A percentile compares a stretch with the other conserved stretches of the same genome.
Evolutionary conservation across 2,329 filamentous ascomycete genomes (phyloP).

Genomic region (Metarhizium album): DNA sequence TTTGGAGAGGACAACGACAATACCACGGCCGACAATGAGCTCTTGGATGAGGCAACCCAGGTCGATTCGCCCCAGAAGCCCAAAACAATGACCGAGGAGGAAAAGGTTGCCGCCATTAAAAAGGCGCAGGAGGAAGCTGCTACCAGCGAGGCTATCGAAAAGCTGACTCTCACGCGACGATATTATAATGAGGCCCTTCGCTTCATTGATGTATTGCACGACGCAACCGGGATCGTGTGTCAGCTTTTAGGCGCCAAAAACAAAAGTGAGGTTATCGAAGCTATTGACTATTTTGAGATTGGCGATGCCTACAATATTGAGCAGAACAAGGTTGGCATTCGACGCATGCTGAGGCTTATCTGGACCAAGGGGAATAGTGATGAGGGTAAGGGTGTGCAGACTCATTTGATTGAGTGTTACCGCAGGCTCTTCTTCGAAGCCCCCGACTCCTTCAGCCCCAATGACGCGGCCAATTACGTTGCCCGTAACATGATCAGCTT

Average conservation of each 20-base stretch:
- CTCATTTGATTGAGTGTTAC: conserved; percentile 94
- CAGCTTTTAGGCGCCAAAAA: conserved; percentile 89
- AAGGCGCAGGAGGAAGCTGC: conserved; percentile 81
- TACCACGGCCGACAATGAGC: conserved; percentile 59
- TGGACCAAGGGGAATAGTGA: conserved; percentile 99
- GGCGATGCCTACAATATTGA: conserved; percentile 95
- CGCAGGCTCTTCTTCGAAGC: conserved; percentile 93
- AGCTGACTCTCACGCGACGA: conserved; percentile 75
- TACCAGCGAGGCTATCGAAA: conserved; percentile 78
- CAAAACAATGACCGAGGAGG: conserved; percentile 62
- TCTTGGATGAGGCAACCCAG: conserved; percentile 84
- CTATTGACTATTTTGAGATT: conserved; percentile 96
- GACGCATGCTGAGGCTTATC: conserved; percentile 90
- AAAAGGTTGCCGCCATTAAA: conserved; percentile 60
- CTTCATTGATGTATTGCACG: conserved; percentile 86
- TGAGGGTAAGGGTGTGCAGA: conserved; percentile 95
- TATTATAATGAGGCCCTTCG: conserved; percentile 90
- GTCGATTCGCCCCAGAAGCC: conserved; percentile 59
- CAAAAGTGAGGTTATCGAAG: conserved; percentile 97
- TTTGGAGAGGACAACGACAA: conserved; percentile 54
- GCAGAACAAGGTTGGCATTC: conserved; percentile 82
- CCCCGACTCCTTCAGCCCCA: conserved; percentile 74
- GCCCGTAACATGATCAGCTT: conserved; percentile 98
- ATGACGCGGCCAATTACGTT: conserved; percentile 90
- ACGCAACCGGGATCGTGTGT: conserved; percentile 68